phyloP scores from a whole-genome alignment of 1,284 basidiomycete genomes.

The Sphaerobolus stellatus region DNA sequence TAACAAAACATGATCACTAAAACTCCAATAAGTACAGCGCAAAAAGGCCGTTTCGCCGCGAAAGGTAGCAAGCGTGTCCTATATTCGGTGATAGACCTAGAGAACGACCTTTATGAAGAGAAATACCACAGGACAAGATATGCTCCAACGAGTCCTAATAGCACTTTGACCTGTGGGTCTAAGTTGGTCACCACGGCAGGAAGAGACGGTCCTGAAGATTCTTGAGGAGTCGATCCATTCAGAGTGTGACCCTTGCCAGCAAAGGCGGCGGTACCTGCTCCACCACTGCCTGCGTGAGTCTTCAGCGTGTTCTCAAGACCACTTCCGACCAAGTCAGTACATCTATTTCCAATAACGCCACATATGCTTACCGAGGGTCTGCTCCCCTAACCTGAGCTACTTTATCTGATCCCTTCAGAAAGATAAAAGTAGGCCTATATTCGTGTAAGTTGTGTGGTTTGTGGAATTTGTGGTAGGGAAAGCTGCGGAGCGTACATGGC shows the following conservation, averaged over 20 bases:
- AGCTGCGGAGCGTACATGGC: constrained; percentile 64
- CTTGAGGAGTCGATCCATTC: constrained; percentile 42
- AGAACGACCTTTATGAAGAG: too few relatives aligned
- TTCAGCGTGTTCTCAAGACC: constrained; percentile 56
- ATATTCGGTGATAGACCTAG: too few relatives aligned
- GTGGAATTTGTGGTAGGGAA: too few relatives aligned
- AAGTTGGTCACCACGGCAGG: constrained; percentile 46
- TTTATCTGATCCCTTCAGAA: constrained; percentile 64
- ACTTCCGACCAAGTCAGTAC: constrained; percentile 32
- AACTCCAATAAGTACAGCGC: too few relatives aligned
- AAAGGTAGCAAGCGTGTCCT: too few relatives aligned
- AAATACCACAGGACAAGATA: constrained; percentile 66
- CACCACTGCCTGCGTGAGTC: constrained; percentile 44
- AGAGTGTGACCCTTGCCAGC: constrained; percentile 72
- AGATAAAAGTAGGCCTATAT: constrained; percentile 75
- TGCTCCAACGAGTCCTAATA: constrained; percentile 57
- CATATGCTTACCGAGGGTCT: constrained; percentile 51
- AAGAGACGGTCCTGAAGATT: constrained; percentile 32
- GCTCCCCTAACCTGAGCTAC: constrained; percentile 71
- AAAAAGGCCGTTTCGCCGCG: too few relatives aligned
- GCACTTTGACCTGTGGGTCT: constrained; percentile 63
- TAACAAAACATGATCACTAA: too few relatives aligned
- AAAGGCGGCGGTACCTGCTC: constrained; percentile 46
- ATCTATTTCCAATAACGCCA: background rate
- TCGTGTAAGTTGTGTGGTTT: too few relatives aligned